Base-by-base conservation (phyloP, 139 green algal genomes). In the Chlorella sp. region DNA sequence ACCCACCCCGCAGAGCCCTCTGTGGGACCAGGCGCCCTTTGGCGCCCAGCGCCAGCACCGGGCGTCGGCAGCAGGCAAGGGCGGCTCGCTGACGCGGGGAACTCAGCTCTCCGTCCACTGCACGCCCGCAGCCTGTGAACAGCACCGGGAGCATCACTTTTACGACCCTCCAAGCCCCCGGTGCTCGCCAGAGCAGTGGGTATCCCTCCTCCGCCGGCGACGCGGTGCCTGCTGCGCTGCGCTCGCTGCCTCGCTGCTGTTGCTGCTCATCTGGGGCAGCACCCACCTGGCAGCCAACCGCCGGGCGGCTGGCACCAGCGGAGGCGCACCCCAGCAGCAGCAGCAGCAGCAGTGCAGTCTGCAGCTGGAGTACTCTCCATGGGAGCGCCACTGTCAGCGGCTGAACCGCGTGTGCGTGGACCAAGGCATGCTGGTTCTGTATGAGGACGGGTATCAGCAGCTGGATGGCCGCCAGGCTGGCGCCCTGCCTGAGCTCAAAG, bases 331-430 rank as follows among this genome's bases (percentile, higher is more conserved):
- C 60, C 36, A 71, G 60, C 60, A 64, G 64, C 83, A 37, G 18
- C 83, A 32, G 12, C 64, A 64, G 64, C 66, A 81, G 39, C 37
- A 39, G 15, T 88, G 83, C 83, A 64, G 40, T 24, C 60, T 87
- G 61, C 24, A 80, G 84, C 37, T 81, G 40, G 66, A 66, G 12
- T 66, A 68, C 39, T 88, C 84, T 0, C 66, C 71, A 2, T 88
- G 84, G 84, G 84, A 88, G 66, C 37, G 32, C 11, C 84, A 88
- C 66, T 88, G 84, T 68, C 84, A 88, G 84, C 68, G 68, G 36
- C 39, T 88, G 84, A 12, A 39, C 4, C 39, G 39, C 28, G 84
- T 88, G 39, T 88, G 84, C 19, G 39, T 88, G 12, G 84, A 88
- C 84, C 84, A 88, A 40, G 84, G 84, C 68, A 81, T 18, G 37